These are phyloP conservation scores for Annulohypoxylon moriforme DNA, from an alignment of 495 filamentous ascomycete species.

Conservation along the genomic window DNA sequence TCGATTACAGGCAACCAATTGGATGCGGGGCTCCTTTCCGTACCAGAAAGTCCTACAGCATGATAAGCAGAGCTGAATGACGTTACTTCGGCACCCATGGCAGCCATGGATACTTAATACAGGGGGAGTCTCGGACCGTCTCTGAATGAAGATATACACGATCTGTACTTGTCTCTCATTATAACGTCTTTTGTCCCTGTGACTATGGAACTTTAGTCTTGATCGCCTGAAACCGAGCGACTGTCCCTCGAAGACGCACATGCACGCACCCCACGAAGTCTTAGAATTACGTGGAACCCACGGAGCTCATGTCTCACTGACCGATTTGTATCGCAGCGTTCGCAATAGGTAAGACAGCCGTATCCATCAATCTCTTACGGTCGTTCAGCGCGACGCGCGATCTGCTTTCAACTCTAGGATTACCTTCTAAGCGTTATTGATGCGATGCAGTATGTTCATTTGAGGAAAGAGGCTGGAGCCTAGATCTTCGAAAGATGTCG, in stretches of 20 bases:
- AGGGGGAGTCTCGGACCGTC: not conserved
- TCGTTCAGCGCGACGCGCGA: not conserved
- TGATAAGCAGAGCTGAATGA: not conserved
- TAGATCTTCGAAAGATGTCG: constrained; percentile 9
- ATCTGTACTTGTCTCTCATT: not conserved
- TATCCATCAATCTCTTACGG: not conserved
- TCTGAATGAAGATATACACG: not conserved
- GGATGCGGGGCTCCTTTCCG: not conserved
- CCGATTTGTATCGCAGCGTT: not conserved
- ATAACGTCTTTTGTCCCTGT: not conserved
- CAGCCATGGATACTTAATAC: not conserved
- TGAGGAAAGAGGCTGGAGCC: constrained; percentile 19
- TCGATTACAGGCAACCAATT: not conserved
- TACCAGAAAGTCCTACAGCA: not conserved
- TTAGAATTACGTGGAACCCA: not conserved
- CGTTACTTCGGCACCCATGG: not conserved
- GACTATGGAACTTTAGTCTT: not conserved
- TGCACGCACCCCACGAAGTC: constrained; percentile 11
- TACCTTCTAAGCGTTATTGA: not conserved
- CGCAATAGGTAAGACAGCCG: not conserved
- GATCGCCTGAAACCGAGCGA: not conserved
- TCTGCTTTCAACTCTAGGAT: not conserved
- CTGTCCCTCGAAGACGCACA: not conserved
- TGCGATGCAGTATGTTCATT: not conserved
- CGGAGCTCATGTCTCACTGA: not conserved